phyloP scores from a whole-genome alignment of 1,284 basidiomycete species.

The Trichosporon asahii region DNA sequence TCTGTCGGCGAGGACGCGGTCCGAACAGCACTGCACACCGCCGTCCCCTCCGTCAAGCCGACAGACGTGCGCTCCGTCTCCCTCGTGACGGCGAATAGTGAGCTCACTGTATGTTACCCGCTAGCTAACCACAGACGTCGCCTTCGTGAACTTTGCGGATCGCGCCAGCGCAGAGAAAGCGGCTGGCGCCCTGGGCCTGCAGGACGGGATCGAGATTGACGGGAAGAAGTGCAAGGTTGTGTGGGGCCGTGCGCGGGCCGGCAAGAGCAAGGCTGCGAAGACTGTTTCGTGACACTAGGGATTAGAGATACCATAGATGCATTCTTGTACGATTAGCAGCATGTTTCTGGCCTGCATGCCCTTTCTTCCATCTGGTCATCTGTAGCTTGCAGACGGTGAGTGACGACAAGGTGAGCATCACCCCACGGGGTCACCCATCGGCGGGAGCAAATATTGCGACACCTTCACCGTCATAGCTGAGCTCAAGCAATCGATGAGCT shows the following conservation, averaged over 20 bases:
- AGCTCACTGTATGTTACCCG: conserved; percentile 20
- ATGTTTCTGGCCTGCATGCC: no score
- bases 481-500: background rate
- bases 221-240: conserved; percentile 71
- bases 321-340: conserved; percentile 1
- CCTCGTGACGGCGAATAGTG: conserved; percentile 62
- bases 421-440: background rate
- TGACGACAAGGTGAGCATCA: background rate
- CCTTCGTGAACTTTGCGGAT: conserved; percentile 90
- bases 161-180: conserved; percentile 76
- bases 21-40: conserved; percentile 68
- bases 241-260: conserved; percentile 67
- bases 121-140: conserved; percentile 64
- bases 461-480: conserved; percentile 1
- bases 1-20: conserved; percentile 69
- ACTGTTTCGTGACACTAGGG: conserved; percentile 6
- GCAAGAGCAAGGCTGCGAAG: conserved; percentile 55
- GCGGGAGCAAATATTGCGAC: conserved; percentile 4
- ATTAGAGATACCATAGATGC: conserved; percentile 2
- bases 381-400: no score
- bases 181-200: conserved; percentile 71
- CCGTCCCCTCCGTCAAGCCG: conserved; percentile 66
- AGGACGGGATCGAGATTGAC: conserved; percentile 76
- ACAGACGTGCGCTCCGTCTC: conserved; percentile 76
- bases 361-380: no score